phyloP scores from a whole-genome alignment of 768 basidiomycete genomes.

The Punctularia strigosozonata region DNA sequence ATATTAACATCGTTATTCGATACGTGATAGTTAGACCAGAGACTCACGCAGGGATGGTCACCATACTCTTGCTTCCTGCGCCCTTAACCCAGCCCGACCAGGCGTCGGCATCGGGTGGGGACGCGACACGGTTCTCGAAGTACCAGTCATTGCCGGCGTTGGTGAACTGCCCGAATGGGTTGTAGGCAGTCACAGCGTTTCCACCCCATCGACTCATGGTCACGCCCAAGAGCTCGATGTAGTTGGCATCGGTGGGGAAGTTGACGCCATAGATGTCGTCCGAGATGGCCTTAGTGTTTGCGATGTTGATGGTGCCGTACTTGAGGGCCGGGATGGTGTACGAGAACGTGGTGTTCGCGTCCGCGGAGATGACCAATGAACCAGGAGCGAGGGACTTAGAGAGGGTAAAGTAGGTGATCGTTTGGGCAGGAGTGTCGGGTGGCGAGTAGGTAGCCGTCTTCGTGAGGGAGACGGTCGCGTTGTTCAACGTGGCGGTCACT shows the following conservation, averaged over 20 bases:
- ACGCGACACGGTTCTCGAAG: slow-evolving; percentile 40
- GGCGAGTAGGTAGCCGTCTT: slow-evolving; percentile 22
- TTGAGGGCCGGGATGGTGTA: slow-evolving; percentile 27
- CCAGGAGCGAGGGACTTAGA: slow-evolving; percentile 28
- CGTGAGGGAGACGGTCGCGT: slow-evolving; percentile 20
- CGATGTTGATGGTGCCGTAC: slow-evolving; percentile 22
- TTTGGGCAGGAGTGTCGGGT: slow-evolving; percentile 31
- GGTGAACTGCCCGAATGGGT: slow-evolving; percentile 36
- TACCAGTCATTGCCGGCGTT: slow-evolving; percentile 47
- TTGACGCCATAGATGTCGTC: slow-evolving; percentile 42
- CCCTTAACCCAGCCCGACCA: slow-evolving; percentile 37
- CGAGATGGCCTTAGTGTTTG: slow-evolving; percentile 25
- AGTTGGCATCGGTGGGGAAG: slow-evolving; percentile 34
- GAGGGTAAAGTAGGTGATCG: slow-evolving; percentile 38
- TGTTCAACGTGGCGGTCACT: slow-evolving; percentile 25
- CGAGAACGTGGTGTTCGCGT: slow-evolving; percentile 27
- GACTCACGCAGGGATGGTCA: slow-evolving; percentile 41
- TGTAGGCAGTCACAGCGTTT: slow-evolving; percentile 44
- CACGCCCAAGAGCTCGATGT: slow-evolving; percentile 36
- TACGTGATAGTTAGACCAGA: not conserved
- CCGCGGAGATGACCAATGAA: slow-evolving; percentile 27
- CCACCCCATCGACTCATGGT: slow-evolving; percentile 44
- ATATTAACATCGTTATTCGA: too few relatives aligned
- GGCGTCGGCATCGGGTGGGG: slow-evolving; percentile 27
- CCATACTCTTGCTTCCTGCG: slow-evolving; percentile 29